Percentiles rank a stretch among this genome's conserved stretches.
These are phyloP conservation scores for Kurtzmaniella quercitrusa DNA, from an alignment of 1,139 yeast genomes.

Conservation along the genomic window DNA sequence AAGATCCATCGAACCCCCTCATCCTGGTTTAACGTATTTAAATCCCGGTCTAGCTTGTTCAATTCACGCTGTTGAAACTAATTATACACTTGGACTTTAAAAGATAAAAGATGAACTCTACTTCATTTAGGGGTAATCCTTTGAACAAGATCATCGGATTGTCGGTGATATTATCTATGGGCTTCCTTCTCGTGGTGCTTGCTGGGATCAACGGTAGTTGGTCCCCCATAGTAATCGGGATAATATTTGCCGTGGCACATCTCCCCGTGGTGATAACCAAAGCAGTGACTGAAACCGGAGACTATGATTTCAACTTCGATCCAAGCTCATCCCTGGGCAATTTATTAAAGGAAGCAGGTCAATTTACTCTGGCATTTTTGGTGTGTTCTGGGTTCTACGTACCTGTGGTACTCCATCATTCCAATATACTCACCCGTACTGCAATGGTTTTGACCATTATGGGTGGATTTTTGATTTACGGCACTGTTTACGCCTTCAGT, in stretches of 20 bases:
- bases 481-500: constrained; percentile 70
- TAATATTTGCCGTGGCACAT: constrained; percentile 58
- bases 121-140: constrained; percentile 44
- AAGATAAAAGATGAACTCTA: constrained; percentile 39
- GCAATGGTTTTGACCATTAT: constrained; percentile 61
- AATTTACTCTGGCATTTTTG: constrained; percentile 64
- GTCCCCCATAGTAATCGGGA: constrained; percentile 65
- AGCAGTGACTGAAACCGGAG: constrained; percentile 29
- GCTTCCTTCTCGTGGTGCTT: constrained; percentile 72
- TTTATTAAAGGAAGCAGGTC: constrained; percentile 54
- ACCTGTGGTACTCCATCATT: constrained; percentile 65
- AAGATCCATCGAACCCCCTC: no score
- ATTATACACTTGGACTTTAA: no score
- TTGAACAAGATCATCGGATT: constrained; percentile 70
- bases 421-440: constrained; percentile 51
- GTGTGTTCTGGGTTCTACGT: constrained; percentile 63
- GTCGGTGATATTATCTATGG: constrained; percentile 70
- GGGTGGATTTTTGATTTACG: constrained; percentile 71
- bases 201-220: constrained; percentile 77
- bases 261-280: constrained; percentile 53
- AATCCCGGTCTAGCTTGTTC: no score
- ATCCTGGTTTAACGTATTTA: no score
- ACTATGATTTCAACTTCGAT: constrained; percentile 46
- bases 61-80: no score
- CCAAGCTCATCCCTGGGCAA: constrained; percentile 30